phyloP scores from a whole-genome alignment of 495 filamentous ascomycete species.

The Hyaloscypha finlandica region DNA sequence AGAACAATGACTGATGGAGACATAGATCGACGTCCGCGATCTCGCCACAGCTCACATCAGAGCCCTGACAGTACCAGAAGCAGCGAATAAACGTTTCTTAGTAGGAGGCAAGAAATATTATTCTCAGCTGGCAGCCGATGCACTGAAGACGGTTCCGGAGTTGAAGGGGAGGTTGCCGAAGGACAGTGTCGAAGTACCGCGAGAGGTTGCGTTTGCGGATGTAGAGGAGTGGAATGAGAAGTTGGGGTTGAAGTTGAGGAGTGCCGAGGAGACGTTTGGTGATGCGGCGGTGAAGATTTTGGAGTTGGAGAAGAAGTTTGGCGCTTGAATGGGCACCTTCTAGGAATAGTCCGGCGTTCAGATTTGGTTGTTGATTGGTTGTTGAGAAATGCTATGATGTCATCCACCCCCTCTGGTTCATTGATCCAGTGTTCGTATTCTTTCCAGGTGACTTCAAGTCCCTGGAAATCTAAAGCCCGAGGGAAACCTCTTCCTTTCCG shows the following conservation, averaged over 20 bases:
- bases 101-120: slow-evolving; percentile 37
- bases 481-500: too few relatives aligned
- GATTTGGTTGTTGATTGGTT: too few relatives aligned
- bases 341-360: too few relatives aligned
- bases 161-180: slow-evolving; percentile 38
- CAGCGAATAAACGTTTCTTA: slow-evolving; percentile 38
- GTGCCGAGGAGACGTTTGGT: slow-evolving; percentile 39
- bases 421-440: too few relatives aligned
- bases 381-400: too few relatives aligned
- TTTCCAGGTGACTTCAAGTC: too few relatives aligned
- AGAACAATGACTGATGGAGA: slow-evolving; percentile 6
- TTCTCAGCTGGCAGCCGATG: slow-evolving; percentile 40
- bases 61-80: slow-evolving; percentile 34
- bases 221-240: slow-evolving; percentile 37
- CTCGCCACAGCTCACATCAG: slow-evolving; percentile 41
- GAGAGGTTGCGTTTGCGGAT: slow-evolving; percentile 26
- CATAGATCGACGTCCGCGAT: slow-evolving; percentile 43
- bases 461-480: too few relatives aligned
- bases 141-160: slow-evolving; percentile 35
- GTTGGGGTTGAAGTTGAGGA: slow-evolving; percentile 34
- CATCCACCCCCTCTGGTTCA: too few relatives aligned
- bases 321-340: too few relatives aligned
- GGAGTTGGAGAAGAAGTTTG: slow-evolving; percentile 29
- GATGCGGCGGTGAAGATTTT: slow-evolving; percentile 38
- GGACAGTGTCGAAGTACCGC: slow-evolving; percentile 34